Conservation (phyloP, 257 asterid genomes). For the Misopates orontium region DNA sequence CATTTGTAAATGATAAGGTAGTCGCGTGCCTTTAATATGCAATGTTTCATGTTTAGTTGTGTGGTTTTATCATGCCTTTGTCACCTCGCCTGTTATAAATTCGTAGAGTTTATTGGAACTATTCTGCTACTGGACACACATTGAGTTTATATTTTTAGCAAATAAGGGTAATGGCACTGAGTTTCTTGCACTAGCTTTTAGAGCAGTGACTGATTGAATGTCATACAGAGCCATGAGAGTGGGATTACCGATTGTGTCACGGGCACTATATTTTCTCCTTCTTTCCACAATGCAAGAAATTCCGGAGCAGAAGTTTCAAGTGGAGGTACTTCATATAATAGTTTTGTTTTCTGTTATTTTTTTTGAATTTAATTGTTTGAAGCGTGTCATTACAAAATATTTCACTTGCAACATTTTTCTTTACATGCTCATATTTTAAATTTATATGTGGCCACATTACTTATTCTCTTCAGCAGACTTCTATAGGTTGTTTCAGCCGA, state of each 20-base stretch:
- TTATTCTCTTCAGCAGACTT: conserved; percentile 46
- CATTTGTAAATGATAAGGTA: conserved; percentile 49
- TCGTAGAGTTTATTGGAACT: not conserved
- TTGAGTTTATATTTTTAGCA: too few species aligned
- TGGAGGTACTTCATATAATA: conserved; percentile 47
- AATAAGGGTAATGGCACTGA: too few species aligned
- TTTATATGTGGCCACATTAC: not conserved
- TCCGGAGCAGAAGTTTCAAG: conserved; percentile 57
- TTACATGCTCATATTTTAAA: not conserved
- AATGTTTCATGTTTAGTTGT: not conserved
- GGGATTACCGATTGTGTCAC: conserved; percentile 41
- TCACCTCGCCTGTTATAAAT: not conserved
- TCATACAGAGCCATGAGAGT: conserved; percentile 50
- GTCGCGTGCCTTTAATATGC: conserved; percentile 15
- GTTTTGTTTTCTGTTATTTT: not conserved
- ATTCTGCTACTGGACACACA: too few species aligned
- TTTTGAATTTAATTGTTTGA: conserved; percentile 1
- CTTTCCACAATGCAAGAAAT: conserved; percentile 62
- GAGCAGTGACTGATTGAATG: conserved; percentile 22
- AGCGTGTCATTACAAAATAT: not conserved
- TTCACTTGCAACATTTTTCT: not conserved
- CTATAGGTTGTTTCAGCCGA: conserved; percentile 56
- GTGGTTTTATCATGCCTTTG: conserved; percentile 11
- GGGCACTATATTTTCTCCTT: conserved; percentile 87
- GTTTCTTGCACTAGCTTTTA: too few species aligned